Conservation (phyloP, 192 early-diverging fungal genomes). For the Coemansia sp. region DNA sequence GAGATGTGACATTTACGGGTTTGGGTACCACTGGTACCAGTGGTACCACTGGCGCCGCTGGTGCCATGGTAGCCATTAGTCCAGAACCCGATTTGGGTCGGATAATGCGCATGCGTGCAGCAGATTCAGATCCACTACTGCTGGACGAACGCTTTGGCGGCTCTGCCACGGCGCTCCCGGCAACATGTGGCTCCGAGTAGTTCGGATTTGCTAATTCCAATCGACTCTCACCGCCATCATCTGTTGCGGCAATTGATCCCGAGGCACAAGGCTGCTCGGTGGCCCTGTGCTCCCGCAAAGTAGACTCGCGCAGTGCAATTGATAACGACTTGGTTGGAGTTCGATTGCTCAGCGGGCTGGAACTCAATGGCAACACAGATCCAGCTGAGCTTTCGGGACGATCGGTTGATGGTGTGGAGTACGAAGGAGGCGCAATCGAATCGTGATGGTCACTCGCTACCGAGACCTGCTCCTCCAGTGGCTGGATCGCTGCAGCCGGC, state of each 20-base stretch:
- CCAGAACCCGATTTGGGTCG: constrained; percentile 14
- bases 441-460: not conserved
- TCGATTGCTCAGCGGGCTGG: not conserved
- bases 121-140: constrained; percentile 13
- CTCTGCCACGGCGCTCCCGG: not conserved
- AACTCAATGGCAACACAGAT: not conserved
- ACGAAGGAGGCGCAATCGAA: not conserved
- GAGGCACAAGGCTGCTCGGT: not conserved
- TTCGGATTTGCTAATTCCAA: not conserved
- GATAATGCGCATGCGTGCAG: constrained; percentile 26
- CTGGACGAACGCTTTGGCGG: not conserved
- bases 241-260: not conserved
- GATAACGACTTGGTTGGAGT: not conserved
- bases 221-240: not conserved
- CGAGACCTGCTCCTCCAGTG: not conserved
- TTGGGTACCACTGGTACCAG: not conserved
- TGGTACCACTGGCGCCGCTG: not conserved
- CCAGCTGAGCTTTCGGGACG: not conserved
- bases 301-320: not conserved
- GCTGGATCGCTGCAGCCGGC: not conserved
- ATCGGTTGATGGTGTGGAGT: not conserved
- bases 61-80: not conserved
- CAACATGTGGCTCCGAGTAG: not conserved
- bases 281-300: not conserved
- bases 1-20: not conserved